A percentile compares a stretch with the other conserved stretches of the same genome.
These are phyloP conservation scores for Capsicum pubescens DNA, from an alignment of 257 asterid species.

Conservation along the genomic window DNA sequence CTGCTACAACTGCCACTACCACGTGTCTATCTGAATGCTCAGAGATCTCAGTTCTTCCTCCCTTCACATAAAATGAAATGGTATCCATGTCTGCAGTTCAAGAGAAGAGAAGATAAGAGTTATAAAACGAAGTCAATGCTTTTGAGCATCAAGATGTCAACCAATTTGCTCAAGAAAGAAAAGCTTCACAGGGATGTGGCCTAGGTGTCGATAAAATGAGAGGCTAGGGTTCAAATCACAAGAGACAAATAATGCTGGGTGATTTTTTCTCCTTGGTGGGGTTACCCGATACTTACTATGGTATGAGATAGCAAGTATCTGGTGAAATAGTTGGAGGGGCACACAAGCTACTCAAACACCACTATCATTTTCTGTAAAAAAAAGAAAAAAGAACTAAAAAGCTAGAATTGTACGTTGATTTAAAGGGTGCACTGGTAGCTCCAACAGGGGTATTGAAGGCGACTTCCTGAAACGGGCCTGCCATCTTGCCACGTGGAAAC, in stretches of 20 bases:
- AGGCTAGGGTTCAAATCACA: conserved; percentile 4
- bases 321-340: background rate
- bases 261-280: conserved; percentile 11
- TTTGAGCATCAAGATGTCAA: conserved; percentile 7
- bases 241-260: background rate
- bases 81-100: conserved; percentile 84
- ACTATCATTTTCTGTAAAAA: background rate
- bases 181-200: background rate
- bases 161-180: background rate
- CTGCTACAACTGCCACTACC: conserved; percentile 20
- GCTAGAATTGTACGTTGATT: conserved; percentile 75
- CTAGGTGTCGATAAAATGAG: background rate
- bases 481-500: conserved; percentile 99
- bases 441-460: conserved; percentile 92
- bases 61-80: conserved; percentile 93
- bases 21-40: conserved; percentile 30
- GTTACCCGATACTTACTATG: background rate
- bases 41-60: conserved; percentile 78
- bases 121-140: conserved; percentile 24
- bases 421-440: conserved; percentile 85
- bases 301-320: background rate
- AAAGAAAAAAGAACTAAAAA: conserved; percentile 27
- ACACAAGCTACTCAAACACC: background rate
- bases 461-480: conserved; percentile 99
- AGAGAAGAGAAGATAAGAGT: conserved; percentile 1